Conservation (phyloP, 2,329 filamentous ascomycete genomes). For the Coniochaeta sp. region DNA sequence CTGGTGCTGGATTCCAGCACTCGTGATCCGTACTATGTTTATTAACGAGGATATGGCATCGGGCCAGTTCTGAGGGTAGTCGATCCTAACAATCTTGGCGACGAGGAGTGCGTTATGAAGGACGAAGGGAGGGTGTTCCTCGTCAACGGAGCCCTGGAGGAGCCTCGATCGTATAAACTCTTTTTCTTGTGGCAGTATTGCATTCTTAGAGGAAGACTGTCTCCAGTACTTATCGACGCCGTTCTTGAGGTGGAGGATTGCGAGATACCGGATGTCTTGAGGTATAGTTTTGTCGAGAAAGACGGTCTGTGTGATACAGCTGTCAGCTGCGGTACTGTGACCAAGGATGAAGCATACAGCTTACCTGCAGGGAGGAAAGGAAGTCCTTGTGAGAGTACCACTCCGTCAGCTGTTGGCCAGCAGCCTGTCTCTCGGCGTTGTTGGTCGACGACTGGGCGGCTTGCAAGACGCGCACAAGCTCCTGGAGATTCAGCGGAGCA, state of each 20-base stretch:
- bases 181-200: conserved; percentile 70
- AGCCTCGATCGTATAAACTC: conserved; percentile 65
- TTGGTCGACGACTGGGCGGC: conserved; percentile 53
- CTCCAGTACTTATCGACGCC: conserved; percentile 95
- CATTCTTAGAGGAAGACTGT: conserved; percentile 50
- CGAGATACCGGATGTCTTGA: conserved; percentile 74
- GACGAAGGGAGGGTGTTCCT: conserved; percentile 68
- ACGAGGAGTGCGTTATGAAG: conserved; percentile 83
- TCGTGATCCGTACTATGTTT: conserved; percentile 52
- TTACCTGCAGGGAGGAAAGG: conserved; percentile 62
- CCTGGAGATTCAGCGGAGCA: conserved; percentile 56
- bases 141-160: conserved; percentile 68
- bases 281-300: conserved; percentile 77
- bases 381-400: conserved; percentile 65
- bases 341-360: conserved; percentile 1
- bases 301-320: conserved; percentile 46
- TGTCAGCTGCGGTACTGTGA: background rate
- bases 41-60: conserved; percentile 55
- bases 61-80: conserved; percentile 83
- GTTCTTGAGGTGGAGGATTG: conserved; percentile 92
- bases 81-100: conserved; percentile 81
- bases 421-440: conserved; percentile 56
- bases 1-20: conserved; percentile 53
- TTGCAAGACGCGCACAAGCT: conserved; percentile 58
- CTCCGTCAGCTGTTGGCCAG: conserved; percentile 61